Base-by-base conservation (phyloP, 2,329 filamentous ascomycete genomes). In the Trichothecium sympodiale region DNA sequence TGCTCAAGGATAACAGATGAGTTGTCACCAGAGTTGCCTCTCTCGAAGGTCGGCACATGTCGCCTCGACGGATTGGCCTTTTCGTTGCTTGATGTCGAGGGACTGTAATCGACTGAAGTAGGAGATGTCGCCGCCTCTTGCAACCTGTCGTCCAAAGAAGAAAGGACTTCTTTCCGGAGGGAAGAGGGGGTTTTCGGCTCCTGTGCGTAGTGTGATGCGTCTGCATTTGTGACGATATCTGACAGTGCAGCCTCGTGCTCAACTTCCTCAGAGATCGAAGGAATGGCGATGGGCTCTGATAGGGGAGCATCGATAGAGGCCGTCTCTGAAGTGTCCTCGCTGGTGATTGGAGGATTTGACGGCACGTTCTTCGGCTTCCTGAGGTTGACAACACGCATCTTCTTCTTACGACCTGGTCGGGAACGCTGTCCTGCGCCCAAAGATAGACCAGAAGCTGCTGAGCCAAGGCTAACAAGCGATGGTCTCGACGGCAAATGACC, bases 311-410 rank as follows among this genome's bases (percentile, higher is more conserved):
- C 64, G 17, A 77, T 61, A 13, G 74, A 79, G 17, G 62, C 62
- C 1, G 61, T 60, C 18, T 73, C 74, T 5, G 73, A 74, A 15
- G 61, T 56, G 17, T 59, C 56, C 16, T 66, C 65, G 13, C 32
- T 39, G 17, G 58, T 63, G 9, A 55, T 60, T 25, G 6, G 6
- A 10, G 20, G 20, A 25, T 6, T 25, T 10, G 20, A 25, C 20
- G 20, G 6, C 17, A 67, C 69, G 16, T 65, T 64, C 47, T 71
- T 73, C 42, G 72, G 65, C 41, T 71, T 76, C n/a, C 85, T 72
- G 12, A 93, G 65, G 50, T 93, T 86, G 41, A 93, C 83, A 12
- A 93, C 79, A 15, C 85, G 71, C 39, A 76, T 85, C 71, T 89
- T 93, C 66, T 84, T 83, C 62, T 84, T 89, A 36, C 83, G 74